Evolutionary conservation across 2,329 filamentous ascomycete species (phyloP), one percentile per base, ranked within the genome.

Genomic region (Plenodomus lindquistii): DNA sequence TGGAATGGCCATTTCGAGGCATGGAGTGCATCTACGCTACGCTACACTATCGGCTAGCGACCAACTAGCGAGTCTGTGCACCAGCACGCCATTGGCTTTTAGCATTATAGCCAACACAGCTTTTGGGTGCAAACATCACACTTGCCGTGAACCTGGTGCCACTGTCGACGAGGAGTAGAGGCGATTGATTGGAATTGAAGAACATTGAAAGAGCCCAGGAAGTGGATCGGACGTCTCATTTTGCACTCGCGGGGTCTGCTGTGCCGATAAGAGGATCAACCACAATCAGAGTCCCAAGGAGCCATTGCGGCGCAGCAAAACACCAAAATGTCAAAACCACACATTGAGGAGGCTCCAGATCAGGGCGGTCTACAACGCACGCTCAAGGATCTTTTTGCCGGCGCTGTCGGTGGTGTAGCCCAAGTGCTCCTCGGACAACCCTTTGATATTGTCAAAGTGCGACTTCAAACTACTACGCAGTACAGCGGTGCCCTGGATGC

Each of bases 401-500:
- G 94, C 31, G 94, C 94, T 50, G 88, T 87, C 7, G 94, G 94
- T 55, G 94, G 94, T 63, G 81, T 97, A 62, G 93, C 94, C 16
- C 94, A 99, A 75, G 94, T 99, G 37, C 77, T 99, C 54, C 82
- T 97, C 59, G 93, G 92, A 56, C 85, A 87, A 73, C 85, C 84
- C 13, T 87, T 87, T 62, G 84, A 64, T 31, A 62, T 60, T 57
- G 87, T 99, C 78, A 99, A 99, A 78, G 94, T 99, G 65, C 89
- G 94, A 46, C 82, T 99, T 40, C 94, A 99, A 75, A 99, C 94
- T 15, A 88, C 88, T 44, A 85, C 82, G 18, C 83, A 89, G 61
- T 96, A 97, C 80, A 81, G 83, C 44, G 87, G 84, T 57, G 94
- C 94, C 44, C 75, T 95, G 39, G 81, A 90, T 64, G 90, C 89